Base-by-base conservation (phyloP, 208 protist species). In the Naegleria gruberi region DNA sequence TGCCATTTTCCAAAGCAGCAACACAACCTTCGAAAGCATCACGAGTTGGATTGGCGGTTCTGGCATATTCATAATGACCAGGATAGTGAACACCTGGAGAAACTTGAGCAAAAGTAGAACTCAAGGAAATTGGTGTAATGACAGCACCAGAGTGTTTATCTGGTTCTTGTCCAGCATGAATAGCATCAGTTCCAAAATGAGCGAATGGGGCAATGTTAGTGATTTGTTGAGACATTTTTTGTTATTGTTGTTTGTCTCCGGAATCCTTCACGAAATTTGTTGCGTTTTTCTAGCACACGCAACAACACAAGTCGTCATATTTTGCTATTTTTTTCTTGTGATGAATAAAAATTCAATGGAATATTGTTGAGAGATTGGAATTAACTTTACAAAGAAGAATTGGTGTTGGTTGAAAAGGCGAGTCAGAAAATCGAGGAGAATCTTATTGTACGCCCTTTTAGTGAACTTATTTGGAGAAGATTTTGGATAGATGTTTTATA, bases 31-130 rank as follows among this genome's bases (percentile, higher is more conserved):
- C 97, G 84, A 97, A 94, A 41, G 96, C 95, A 1, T 96, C 95
- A 84, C 97, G 93, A 41, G 97, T 98, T 34, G 97, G 97, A 92
- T 98, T 98, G 87, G 96, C 96, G 45, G 95, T 96, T 77, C 97
- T 94, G 57, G 94, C 95, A 91, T 98, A 98, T 93, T 98, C 97
- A 91, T 97, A 98, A 74, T 92, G 93, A 41, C 96, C 96, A 30
- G 77, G 90, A 91, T 85, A 91, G 1, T n/a, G 7, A 4, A 45
- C 51, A 46, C 84, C 90, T 37, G 83, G 82, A 26, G 47, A 81
- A 0, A 19, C 51, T 93, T 98, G 95, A 46, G 97, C 95, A 92
- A 97, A 97, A 12, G 96, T 97, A 8, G 96, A 96, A 82, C 92
- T 93, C 90, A 96, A 95, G 91, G 95, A 96, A 46, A 97, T 94